phyloP scores from a whole-genome alignment of 345 rosid species.

The Arabis hirsuta region DNA sequence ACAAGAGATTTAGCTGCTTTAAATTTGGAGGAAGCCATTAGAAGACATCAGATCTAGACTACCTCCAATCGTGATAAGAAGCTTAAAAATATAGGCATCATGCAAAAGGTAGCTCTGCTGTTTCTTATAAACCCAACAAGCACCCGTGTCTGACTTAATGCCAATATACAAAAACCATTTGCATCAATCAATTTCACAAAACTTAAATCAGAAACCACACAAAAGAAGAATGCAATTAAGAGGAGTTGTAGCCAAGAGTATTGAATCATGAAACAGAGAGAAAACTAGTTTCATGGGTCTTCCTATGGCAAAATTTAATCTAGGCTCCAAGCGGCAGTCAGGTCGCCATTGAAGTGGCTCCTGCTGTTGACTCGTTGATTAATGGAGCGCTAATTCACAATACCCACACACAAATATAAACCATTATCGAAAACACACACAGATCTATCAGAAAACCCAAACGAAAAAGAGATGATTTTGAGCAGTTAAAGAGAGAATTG shows the following conservation, averaged over 20 bases:
- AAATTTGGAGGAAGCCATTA: slow-evolving; percentile 42
- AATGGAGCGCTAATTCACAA: slow-evolving; percentile 28
- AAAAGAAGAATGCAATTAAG: too few relatives aligned
- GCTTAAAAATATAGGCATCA: slow-evolving; percentile 37
- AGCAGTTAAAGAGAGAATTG: background rate
- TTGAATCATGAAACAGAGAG: slow-evolving; percentile 40
- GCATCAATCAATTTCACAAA: too few relatives aligned
- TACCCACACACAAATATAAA: background rate
- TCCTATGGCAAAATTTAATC: slow-evolving; percentile 33
- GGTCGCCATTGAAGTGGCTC: slow-evolving; percentile 40
- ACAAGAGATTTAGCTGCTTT: slow-evolving; percentile 30
- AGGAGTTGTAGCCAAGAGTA: slow-evolving; percentile 26
- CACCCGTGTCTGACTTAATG: slow-evolving; percentile 46
- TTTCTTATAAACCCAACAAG: slow-evolving; percentile 44
- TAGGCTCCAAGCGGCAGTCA: slow-evolving; percentile 51
- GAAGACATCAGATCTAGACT: slow-evolving; percentile 44
- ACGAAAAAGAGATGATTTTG: background rate
- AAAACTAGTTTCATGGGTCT: slow-evolving; percentile 41
- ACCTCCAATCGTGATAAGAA: slow-evolving; percentile 45
- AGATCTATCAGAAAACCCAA: background rate
- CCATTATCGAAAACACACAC: background rate
- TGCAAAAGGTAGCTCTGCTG: slow-evolving; percentile 47
- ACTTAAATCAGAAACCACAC: too few relatives aligned
- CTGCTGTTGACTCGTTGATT: slow-evolving; percentile 46
- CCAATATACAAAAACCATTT: background rate